Conservation (phyloP, 2,329 filamentous ascomycete genomes). For the Neofusicoccum sp. region DNA sequence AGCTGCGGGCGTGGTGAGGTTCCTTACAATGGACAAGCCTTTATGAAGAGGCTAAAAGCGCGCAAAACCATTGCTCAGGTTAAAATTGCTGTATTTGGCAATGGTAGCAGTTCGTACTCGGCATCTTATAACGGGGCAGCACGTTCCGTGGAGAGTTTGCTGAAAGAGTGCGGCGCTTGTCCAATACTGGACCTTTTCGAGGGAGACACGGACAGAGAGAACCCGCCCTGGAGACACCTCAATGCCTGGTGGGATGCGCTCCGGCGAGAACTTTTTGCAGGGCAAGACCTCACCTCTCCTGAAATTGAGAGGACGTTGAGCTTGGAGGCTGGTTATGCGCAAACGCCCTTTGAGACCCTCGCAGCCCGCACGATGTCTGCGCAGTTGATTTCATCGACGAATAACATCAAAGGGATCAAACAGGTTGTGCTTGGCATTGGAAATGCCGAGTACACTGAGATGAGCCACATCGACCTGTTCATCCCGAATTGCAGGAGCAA, state of each 20-base stretch:
- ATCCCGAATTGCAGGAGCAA: constrained; percentile 21
- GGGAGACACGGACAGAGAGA: constrained; percentile 8
- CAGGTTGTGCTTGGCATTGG: constrained; percentile 11
- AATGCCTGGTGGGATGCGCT: constrained; percentile 1
- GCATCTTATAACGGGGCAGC: constrained; percentile 20
- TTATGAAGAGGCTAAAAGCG: constrained; percentile 11
- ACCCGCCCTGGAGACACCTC: constrained; percentile 6
- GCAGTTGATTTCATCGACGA: not conserved
- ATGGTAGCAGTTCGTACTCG: constrained; percentile 22
- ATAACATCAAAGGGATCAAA: not conserved
- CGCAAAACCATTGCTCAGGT: not conserved
- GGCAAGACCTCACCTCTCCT: not conserved
- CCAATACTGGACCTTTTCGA: constrained; percentile 3
- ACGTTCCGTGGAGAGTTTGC: constrained; percentile 6
- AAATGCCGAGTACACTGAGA: constrained; percentile 13
- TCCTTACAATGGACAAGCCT: constrained; percentile 22
- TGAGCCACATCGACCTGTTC: constrained; percentile 23
- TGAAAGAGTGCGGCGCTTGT: constrained; percentile 20
- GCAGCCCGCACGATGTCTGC: not conserved
- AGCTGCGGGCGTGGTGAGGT: constrained; percentile 24
- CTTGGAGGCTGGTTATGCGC: not conserved
- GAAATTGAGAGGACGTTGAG: not conserved
- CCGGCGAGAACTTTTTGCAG: not conserved
- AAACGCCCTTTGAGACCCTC: not conserved
- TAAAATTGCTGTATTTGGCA: constrained; percentile 23